Evolutionary conservation across 2,329 filamentous ascomycete genomes (phyloP), one percentile per base, ranked within the genome.

Genomic region (Graphilbum ipis-grandicollis): DNA sequence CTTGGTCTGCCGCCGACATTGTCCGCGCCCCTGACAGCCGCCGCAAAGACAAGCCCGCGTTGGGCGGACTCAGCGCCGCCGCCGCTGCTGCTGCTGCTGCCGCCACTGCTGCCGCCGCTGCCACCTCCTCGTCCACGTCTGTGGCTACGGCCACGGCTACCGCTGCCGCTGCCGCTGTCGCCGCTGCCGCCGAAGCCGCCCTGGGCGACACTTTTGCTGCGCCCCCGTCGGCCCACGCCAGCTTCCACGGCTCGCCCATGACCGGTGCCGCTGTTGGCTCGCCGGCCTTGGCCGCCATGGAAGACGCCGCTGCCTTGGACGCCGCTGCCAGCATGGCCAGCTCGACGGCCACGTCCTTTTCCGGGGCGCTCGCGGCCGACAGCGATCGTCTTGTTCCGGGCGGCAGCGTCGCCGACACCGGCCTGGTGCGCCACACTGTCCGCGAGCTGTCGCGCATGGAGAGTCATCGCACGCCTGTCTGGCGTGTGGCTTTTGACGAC

Each of bases 401-500:
- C 12, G 7, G n/a, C 19, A 3, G 15, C 9, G 8, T 8, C 25
- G 19, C 15, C 38, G 23, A 71, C 43, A 70, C 74, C 4, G 79
- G 79, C 1, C 72, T 79, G 46, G 63, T 85, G 19, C 63, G 60
- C 41, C 79, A 86, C 51, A 59, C 63, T 1, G 63, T 63, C 17
- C 68, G 65, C 43, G 69, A 82, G 46, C 65, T 80, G 1, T 77
- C 76, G 9, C 71, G 68, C 48, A 65, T 86, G 9, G 71, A 75
- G 35, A 70, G 66, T 36, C 73, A 81, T 50, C 68, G 72, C 35
- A 75, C 72, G 15, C 78, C 78, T 2, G 77, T 84, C 2, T 88
- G 80, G 80, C 63, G 78, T 18, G 73, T 86, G 3, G 69, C 69
- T 1, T 88, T 85, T 46, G 71, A 75, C 46, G 66, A 68, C 37